Base-by-base conservation (phyloP, 352 stramenopile genomes). In the Phytophthora rubi region DNA sequence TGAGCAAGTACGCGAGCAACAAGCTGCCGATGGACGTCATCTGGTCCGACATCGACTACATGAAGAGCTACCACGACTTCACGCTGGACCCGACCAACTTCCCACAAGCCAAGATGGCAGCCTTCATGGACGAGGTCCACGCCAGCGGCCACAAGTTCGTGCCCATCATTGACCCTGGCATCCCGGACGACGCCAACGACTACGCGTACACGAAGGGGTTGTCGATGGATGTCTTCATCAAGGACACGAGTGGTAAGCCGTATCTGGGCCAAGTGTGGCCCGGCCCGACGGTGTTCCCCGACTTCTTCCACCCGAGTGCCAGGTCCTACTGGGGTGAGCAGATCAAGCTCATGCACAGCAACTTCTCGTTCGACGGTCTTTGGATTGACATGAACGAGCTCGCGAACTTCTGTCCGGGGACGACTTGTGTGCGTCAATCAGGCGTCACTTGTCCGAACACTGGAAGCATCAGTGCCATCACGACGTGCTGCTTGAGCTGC, bases 311-410 rank as follows among this genome's bases (percentile, higher is more conserved):
- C 63, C 88, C 89, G 3, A 81, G 85, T 28, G 70, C 81, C 16
- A 80, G 76, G 2, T 51, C 32, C 2, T 97, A 88, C 71, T 97
- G 89, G 89, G 62, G 64, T 10, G 73, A 89, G 48, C 83, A 94
- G 65, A 68, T 95, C 28, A 35, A 62, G 16, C 73, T 74, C 0
- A 86, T 91, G 70, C 71, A 92, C 73, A 75, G 88, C 21, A 74
- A 51, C 8, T 51, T 85, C n/a, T 32, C 53, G 1, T 92, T 83
- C 48, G 88, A 97, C 51, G 87, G 89, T 23, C 65, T 95, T 8
- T 95, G 89, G 89, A 90, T 97, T 59, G 89, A 97, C 68, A 97
- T 97, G 89, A 97, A 97, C 70, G 89, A 97, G 53, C 65, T 92
- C 5, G 83, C 85, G 13, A 93, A 91, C 69, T 94, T 96, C 49